Evolutionary conservation across 768 basidiomycete species (phyloP), one percentile per base, ranked within the genome.

Genomic region (Trametes elegans): DNA sequence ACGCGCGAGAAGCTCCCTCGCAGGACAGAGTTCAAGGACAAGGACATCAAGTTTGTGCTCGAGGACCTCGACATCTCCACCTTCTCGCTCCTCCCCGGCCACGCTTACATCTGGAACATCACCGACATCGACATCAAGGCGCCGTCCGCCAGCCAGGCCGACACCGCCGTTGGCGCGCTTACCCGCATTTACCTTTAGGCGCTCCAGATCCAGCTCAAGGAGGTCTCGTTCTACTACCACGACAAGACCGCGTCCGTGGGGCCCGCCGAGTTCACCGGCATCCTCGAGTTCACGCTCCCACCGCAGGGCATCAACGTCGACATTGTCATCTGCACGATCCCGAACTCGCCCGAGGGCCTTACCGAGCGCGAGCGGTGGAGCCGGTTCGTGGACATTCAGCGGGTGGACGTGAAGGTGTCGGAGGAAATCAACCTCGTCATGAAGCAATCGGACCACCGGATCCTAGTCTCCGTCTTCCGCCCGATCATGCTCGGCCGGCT

Each of bases 221-320:
- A 89, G 28, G 79, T 90, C 0, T 88, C 87, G 0, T 90, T 90
- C 73, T 89, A 79, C 68, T 89, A 86, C 69, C 78, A 76, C 32
- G 87, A 90, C 69, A 82, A 85, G 62, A 71, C 68, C 2, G 72
- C 81, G 3, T 59, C 73, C 2, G 53, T 87, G 36, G 76, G 80
- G 0, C 84, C 84, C 0, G 70, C 69, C 45, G 79, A 84, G 46
- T 82, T 80, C 66, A 82, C 78, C 1, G 88, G 88, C 0, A 73
- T 88, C 29, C 71, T 88, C 41, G 79, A 76, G 34, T 76, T 89
- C 52, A 76, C 71, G 10, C 76, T 90, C 7, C 87, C 88, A 0
- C 76, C 78, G 2, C 79, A 86, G 55, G 88, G 87, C 27, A 69
- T 90, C 60, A 83, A 88, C 55, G 64, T 90, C 32, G 86, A 88